Base-by-base conservation (phyloP, 1,139 yeast genomes). In the Ashbya aceris region DNA sequence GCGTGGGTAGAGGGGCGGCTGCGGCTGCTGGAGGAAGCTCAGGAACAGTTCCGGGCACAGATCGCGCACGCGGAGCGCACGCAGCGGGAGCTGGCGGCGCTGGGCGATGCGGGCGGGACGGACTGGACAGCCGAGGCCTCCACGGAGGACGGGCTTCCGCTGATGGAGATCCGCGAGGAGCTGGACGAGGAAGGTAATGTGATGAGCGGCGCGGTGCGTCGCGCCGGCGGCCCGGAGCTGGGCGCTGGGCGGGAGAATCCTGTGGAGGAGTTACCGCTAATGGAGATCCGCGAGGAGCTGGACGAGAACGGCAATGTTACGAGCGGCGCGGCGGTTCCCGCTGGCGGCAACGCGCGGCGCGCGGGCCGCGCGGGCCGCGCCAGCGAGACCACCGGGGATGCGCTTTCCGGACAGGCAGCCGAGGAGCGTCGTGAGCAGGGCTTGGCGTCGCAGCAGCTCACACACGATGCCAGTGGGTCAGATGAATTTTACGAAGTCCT, bases 91-190 rank as follows among this genome's bases (percentile, higher is more conserved):
- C 62, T 49, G 50, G 69, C 38, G 51, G 54, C 29, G 49, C 49
- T 47, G 30, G 47, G 48, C 13, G 48, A 48, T 12, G 52, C 53
- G 23, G 45, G 45, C 5, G 43, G 52, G 11, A 38, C 49, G 33
- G 42, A 44, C 36, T 39, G 49, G 37, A 42, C 49, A 7, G 40
- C 40, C 10, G 33, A 27, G 27, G 30, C 29, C 12, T 17, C n/a
- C 9, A 47, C 30, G 11, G 41, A 38, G 13, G 40, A 41, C 11
- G 48, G 45, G n/a, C 58, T 79, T 3, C 86, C 85, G 0, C 61
- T 79, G 12, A 78, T 87, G 79, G 96, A 87, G 45, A 87, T 87
- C 17, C 71, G 80, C 40, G 96, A 89, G 56, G 87, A 83, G 43
- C 62, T 89, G 34, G 96, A 87, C 59, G 95, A 83, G 1, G 78